phyloP scores from a whole-genome alignment of 129 eudicot species.

The Saussurea involucrata region DNA sequence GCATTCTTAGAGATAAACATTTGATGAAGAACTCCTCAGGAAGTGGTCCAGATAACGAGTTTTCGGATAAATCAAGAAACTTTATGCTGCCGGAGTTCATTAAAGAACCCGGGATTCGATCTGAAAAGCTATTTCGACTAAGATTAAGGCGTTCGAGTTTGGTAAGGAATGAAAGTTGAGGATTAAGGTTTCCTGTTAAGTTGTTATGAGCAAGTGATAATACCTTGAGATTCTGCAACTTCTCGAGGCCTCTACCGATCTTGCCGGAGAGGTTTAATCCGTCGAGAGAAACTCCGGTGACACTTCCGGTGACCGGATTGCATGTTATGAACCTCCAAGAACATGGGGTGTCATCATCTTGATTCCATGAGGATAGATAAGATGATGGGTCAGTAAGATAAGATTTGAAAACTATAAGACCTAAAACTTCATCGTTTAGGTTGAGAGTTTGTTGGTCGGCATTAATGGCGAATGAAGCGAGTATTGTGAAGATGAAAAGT shows the following conservation, averaged over 20 bases:
- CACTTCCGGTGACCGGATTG: conserved; percentile 52
- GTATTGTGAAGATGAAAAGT: conserved; percentile 10
- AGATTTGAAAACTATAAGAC: conserved; percentile 88
- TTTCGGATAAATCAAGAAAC: conserved; percentile 72
- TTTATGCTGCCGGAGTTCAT: conserved; percentile 36
- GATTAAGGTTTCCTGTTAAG: conserved; percentile 55
- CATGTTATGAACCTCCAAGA: conserved; percentile 71
- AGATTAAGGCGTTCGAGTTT: conserved; percentile 61
- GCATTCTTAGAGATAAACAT: conserved; percentile 49
- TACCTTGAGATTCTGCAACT: conserved; percentile 54
- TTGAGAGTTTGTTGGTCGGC: conserved; percentile 27
- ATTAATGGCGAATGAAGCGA: conserved; percentile 21
- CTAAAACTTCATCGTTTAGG: conserved; percentile 81
- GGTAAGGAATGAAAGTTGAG: conserved; percentile 35
- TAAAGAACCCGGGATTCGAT: conserved; percentile 41
- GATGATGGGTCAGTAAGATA: conserved; percentile 52
- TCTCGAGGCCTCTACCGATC: conserved; percentile 72
- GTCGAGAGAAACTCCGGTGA: conserved; percentile 46
- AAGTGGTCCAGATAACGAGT: conserved; percentile 65
- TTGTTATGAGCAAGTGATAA: conserved; percentile 71
- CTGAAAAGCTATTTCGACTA: conserved; percentile 51
- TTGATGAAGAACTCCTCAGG: conserved; percentile 46
- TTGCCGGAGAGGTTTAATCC: conserved; percentile 74
- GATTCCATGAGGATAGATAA: conserved; percentile 65
- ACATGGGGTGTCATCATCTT: conserved; percentile 80